A percentile compares a stretch with the other conserved stretches of the same genome.
Evolutionary conservation across 2,329 filamentous ascomycete genomes (phyloP).

Genomic region (Colletotrichum eremochloae): DNA sequence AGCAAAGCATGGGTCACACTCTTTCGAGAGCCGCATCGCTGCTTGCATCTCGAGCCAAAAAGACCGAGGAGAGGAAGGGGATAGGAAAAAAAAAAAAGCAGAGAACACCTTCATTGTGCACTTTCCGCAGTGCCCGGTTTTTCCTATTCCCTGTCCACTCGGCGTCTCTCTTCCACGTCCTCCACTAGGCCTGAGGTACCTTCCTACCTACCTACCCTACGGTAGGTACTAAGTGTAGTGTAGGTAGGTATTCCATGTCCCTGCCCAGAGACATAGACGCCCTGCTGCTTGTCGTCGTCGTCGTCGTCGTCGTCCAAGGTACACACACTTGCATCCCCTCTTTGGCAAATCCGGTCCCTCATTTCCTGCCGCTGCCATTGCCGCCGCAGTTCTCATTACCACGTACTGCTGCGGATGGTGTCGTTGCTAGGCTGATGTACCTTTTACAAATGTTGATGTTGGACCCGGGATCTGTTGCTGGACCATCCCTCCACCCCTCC

Average conservation of each 20-base stretch:
- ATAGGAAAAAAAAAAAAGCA: not conserved
- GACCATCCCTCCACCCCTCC: slow-evolving; percentile 36
- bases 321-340: slow-evolving; percentile 46
- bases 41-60: slow-evolving; percentile 65
- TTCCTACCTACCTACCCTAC: no score
- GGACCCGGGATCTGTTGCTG: slow-evolving; percentile 33
- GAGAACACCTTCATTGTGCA: slow-evolving; percentile 34
- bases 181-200: slow-evolving; percentile 1
- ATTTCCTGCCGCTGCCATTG: slow-evolving; percentile 48
- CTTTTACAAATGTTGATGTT: slow-evolving; percentile 37
- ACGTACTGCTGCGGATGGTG: slow-evolving; percentile 24
- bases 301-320: slow-evolving; percentile 47
- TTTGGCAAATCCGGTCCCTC: slow-evolving; percentile 45
- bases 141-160: slow-evolving; percentile 18
- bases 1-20: slow-evolving; percentile 82
- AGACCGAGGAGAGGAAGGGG: not conserved
- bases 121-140: slow-evolving; percentile 30
- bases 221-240: no score
- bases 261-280: not conserved
- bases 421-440: slow-evolving; percentile 35
- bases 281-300: slow-evolving; percentile 15
- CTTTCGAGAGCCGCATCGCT: slow-evolving; percentile 73
- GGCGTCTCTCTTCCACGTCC: slow-evolving; percentile 12
- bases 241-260: slow-evolving; percentile 12
- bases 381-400: slow-evolving; percentile 38